Evolutionary conservation across 345 rosid species (phyloP).

Genomic region (Garcia nutans): DNA sequence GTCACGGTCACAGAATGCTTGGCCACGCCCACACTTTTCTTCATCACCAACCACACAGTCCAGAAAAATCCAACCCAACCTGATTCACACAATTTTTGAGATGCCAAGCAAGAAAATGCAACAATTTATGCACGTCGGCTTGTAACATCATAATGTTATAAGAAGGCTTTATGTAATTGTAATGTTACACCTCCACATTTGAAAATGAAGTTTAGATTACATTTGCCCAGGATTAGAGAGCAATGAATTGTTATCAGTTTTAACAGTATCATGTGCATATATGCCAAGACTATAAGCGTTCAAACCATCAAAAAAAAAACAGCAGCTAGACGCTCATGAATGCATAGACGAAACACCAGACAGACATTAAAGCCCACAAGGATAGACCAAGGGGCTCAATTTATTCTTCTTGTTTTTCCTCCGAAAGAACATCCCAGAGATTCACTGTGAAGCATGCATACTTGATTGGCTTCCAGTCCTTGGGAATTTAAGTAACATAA

Average conservation of each 20-base stretch:
- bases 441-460: not conserved
- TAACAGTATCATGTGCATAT: not conserved
- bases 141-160: not conserved
- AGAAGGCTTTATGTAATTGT: not conserved
- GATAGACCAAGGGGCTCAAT: not conserved
- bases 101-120: not conserved
- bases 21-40: slow-evolving; percentile 55
- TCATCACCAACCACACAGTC: slow-evolving; percentile 62
- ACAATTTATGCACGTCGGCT: not conserved
- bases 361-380: not conserved
- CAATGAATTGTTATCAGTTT: not conserved
- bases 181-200: not conserved
- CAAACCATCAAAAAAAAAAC: not conserved
- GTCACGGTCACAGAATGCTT: slow-evolving; percentile 55
- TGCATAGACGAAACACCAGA: not conserved
- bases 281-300: not conserved
- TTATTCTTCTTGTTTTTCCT: not conserved
- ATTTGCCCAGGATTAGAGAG: not conserved
- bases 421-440: not conserved
- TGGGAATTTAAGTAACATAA: not conserved
- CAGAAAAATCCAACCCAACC: slow-evolving; percentile 92
- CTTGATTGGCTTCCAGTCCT: not conserved
- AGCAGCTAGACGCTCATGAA: not conserved
- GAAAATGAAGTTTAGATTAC: not conserved
- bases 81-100: slow-evolving; percentile 33